A percentile compares a stretch with the other conserved stretches of the same genome.
Evolutionary conservation across 306 rosid species (phyloP).

Genomic region (Glycine latifolia): DNA sequence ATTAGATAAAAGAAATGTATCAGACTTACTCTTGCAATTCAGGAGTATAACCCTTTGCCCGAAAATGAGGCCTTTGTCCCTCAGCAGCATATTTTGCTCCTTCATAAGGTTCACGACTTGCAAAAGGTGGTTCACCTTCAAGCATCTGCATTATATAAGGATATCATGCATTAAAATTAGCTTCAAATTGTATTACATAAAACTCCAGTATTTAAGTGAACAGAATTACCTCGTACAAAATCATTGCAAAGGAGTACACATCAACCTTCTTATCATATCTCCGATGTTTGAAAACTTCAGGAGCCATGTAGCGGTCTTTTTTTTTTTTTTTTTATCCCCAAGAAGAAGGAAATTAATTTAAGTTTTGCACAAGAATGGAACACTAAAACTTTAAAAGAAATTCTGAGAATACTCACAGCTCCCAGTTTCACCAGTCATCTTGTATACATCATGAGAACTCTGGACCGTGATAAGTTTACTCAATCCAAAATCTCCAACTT

Average conservation of each 20-base stretch:
- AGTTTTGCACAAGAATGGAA: conserved; percentile 26
- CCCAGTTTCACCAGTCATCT: conserved; percentile 99
- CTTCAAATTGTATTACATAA: conserved; percentile 16
- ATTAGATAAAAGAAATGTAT: conserved; percentile 20
- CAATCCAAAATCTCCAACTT: conserved; percentile 97
- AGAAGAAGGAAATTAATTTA: conserved; percentile 41
- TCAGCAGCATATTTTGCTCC: conserved; percentile 91
- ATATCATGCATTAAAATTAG: conserved; percentile 38
- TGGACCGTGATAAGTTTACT: conserved; percentile 96
- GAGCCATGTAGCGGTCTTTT: conserved; percentile 98
- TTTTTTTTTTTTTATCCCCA: conserved; percentile 51
- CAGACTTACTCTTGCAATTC: conserved; percentile 80
- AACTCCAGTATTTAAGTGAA: conserved; percentile 32
- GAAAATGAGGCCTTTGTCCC: conserved; percentile 82
- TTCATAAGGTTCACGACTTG: conserved; percentile 85
- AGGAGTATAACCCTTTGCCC: conserved; percentile 69
- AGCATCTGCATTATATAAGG: conserved; percentile 78
- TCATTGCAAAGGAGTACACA: conserved; percentile 96
- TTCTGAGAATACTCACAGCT: conserved; percentile 78
- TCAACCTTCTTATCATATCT: conserved; percentile 94
- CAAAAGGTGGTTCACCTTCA: conserved; percentile 92
- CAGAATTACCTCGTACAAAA: conserved; percentile 84
- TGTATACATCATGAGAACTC: conserved; percentile 94
- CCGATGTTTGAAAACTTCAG: conserved; percentile 96
- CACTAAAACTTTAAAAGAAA: conserved; percentile 4